These are phyloP conservation scores for Candida morakotiae DNA, from an alignment of 805 yeast genomes.

Conservation along the genomic window DNA sequence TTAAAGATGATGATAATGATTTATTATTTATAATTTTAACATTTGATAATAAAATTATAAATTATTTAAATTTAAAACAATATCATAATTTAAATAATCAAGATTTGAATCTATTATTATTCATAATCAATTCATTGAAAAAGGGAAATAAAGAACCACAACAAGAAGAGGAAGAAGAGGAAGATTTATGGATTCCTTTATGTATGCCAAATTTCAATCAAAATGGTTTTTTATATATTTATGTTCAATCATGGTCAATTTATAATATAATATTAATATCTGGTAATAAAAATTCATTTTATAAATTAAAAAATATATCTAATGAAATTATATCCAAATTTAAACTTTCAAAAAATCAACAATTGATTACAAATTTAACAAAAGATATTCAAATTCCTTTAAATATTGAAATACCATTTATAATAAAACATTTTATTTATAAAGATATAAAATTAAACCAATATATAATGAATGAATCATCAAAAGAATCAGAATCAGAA, in stretches of 20 bases:
- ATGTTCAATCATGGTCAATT: constrained; percentile 44
- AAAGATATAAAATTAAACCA: constrained; percentile 70
- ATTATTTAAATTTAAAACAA: constrained; percentile 68
- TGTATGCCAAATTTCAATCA: constrained; percentile 89
- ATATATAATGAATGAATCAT: constrained; percentile 39
- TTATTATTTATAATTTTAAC: constrained; percentile 74
- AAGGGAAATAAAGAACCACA: not conserved
- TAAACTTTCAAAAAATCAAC: constrained; percentile 18
- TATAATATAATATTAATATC: constrained; percentile 48
- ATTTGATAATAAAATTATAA: constrained; percentile 59
- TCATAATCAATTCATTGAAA: constrained; percentile 52
- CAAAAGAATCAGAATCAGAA: constrained; percentile 12
- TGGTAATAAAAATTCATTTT: constrained; percentile 76
- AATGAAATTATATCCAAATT: constrained; percentile 41
- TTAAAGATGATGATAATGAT: constrained; percentile 32
- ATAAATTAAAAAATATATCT: constrained; percentile 63
- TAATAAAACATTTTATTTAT: constrained; percentile 75
- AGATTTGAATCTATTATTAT: constrained; percentile 72
- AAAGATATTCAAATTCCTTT: constrained; percentile 15
- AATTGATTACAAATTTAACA: constrained; percentile 13
- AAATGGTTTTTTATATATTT: constrained; percentile 82
- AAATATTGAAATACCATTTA: constrained; percentile 23
- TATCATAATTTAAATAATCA: constrained; percentile 82
- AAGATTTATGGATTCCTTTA: constrained; percentile 90
- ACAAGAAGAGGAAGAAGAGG: constrained; percentile 15